Base-by-base conservation (phyloP, 2,329 filamentous ascomycete species). In the Aspergillus spinulosporus region DNA sequence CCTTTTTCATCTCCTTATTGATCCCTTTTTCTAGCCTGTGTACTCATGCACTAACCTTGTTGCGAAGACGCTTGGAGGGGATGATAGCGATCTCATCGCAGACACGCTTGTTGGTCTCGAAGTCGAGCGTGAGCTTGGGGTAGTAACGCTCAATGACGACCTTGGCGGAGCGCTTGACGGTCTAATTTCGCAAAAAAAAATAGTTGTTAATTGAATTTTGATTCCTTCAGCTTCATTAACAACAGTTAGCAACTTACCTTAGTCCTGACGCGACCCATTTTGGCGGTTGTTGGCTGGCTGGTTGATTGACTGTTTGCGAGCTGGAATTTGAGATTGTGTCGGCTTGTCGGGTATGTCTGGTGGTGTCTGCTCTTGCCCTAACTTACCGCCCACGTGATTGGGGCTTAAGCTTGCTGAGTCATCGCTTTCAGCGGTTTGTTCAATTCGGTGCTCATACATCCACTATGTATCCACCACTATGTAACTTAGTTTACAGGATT, bases 71-170 rank as follows among this genome's bases (percentile, higher is more conserved):
- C 90, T 99, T 99, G 73, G 89, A 95, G 71, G 94, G 91, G 77
- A 99, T 99, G 81, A 99, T 96, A 76, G 94, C 94, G 73, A 99
- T 94, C 84, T 99, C 94, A 92, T 97, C 94, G 84, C 94, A 97
- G 75, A 97, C 95, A 74, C 92, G 86, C 90, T 97, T 97, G 89
- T 97, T 97, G 87, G 90, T 96, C 88, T 99, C 94, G 84, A 99
- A 99, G 85, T 99, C 94, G 76, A 97, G 90, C 66, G 92, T 97
- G 79, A 99, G 86, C 82, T 91, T 92, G 77, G 94, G 94, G 84
- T 96, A 95, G 85, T 94, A 95, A 69, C 89, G 87, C 89, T 97
- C 92, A 82, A 99, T 97, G 84, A 97, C 93, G 86, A 97, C 92
- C 90, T 99, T 99, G 84, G 94, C 92, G 85, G 87, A 88, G 80